These are phyloP conservation scores for Melastoma candidum DNA, from an alignment of 441 rosid genomes.

Conservation along the genomic window DNA sequence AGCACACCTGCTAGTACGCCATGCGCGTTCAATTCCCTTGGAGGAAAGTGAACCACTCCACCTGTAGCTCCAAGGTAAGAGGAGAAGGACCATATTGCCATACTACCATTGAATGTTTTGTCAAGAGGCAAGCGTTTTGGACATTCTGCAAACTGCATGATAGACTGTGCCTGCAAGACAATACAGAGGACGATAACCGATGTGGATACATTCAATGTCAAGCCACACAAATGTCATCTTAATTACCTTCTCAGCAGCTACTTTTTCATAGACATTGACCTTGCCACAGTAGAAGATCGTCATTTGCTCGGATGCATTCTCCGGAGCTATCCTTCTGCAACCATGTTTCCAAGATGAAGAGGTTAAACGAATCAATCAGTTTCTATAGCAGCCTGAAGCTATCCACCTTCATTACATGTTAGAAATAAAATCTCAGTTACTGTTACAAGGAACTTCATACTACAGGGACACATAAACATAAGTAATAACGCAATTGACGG, in stretches of 20 bases:
- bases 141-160: conserved; percentile 81
- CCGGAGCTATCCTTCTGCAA: conserved; percentile 36
- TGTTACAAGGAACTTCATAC: too few relatives aligned
- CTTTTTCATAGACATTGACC: conserved; percentile 82
- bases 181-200: conserved; percentile 17
- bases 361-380: conserved; percentile 5
- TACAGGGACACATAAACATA: too few relatives aligned
- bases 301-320: conserved; percentile 55
- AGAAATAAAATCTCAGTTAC: too few relatives aligned
- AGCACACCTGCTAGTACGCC: conserved; percentile 47
- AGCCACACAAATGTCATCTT: conserved; percentile 16
- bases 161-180: conserved; percentile 72
- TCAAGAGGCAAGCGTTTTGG: conserved; percentile 46
- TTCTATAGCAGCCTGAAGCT: too few relatives aligned
- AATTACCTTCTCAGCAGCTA: conserved; percentile 81
- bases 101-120: conserved; percentile 26
- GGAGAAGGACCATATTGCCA: conserved; percentile 23
- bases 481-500: too few relatives aligned
- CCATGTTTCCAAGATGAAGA: conserved; percentile 13
- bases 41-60: conserved; percentile 23
- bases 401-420: too few relatives aligned
- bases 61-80: conserved; percentile 26
- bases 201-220: conserved; percentile 27
- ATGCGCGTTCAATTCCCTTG: conserved; percentile 30
- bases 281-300: conserved; percentile 90